Evolutionary conservation across 1,139 yeast genomes (phyloP).

Genomic region (Groenewaldozyma sp.): DNA sequence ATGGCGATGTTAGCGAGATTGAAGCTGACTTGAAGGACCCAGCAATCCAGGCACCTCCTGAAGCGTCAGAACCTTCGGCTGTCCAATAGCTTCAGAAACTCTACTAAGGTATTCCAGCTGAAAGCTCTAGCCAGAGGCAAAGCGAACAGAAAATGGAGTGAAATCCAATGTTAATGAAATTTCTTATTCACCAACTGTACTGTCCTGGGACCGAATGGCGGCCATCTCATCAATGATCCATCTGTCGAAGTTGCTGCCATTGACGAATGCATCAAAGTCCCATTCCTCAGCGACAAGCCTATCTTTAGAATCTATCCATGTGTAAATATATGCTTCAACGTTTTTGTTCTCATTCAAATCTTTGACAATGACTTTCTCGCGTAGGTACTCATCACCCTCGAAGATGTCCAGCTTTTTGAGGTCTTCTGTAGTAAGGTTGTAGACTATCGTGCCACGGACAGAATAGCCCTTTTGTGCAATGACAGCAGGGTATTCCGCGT

Average conservation of each 20-base stretch:
- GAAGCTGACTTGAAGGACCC: neutral
- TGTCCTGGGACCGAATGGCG: slow-evolving; percentile 10
- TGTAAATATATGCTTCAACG: slow-evolving; percentile 18
- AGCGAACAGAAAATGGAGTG: too few species aligned
- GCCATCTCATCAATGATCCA: slow-evolving; percentile 22
- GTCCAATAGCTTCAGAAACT: too few species aligned
- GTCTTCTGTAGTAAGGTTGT: slow-evolving; percentile 18
- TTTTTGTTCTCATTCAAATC: slow-evolving; percentile 13
- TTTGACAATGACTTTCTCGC: slow-evolving; percentile 17
- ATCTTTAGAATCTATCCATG: slow-evolving; percentile 20
- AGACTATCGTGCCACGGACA: slow-evolving; percentile 25
- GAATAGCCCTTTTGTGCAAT: slow-evolving; percentile 9
- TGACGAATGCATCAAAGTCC: slow-evolving; percentile 17
- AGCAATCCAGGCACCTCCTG: neutral
- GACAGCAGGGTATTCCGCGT: slow-evolving; percentile 27
- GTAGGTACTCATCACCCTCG: slow-evolving; percentile 28
- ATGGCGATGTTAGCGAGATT: too few species aligned
- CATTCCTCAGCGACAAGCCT: slow-evolving; percentile 15
- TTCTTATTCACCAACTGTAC: too few species aligned
- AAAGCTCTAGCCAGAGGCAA: too few species aligned
- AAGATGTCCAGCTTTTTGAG: slow-evolving; percentile 23
- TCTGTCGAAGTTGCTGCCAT: slow-evolving; percentile 13
- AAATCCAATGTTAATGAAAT: too few species aligned
- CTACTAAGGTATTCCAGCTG: too few species aligned
- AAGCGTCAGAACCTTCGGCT: neutral